These are phyloP conservation scores for Penicillium capsulatum DNA, from an alignment of 2,329 filamentous ascomycete species.

Conservation along the genomic window DNA sequence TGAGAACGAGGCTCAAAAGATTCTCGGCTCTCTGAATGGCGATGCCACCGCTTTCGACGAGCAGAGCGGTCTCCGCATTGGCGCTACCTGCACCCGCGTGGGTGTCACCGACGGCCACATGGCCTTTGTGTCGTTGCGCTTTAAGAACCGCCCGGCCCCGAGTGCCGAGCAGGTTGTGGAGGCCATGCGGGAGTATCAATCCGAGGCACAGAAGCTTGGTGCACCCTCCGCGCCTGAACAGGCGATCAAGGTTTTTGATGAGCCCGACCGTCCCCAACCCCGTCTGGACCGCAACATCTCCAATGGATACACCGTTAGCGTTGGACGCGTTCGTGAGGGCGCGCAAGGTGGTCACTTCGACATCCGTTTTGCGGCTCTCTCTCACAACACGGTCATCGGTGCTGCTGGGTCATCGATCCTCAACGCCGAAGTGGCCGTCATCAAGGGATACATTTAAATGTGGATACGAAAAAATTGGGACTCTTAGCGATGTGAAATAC, in stretches of 20 bases:
- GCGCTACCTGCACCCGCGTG: constrained; percentile 87
- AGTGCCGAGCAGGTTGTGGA: constrained; percentile 70
- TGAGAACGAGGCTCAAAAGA: constrained; percentile 91
- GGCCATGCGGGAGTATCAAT: constrained; percentile 74
- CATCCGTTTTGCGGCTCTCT: constrained; percentile 88
- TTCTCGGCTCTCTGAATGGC: constrained; percentile 70
- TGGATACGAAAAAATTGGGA: constrained; percentile 18
- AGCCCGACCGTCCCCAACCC: constrained; percentile 85
- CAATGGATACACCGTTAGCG: constrained; percentile 83
- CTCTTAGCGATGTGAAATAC: constrained; percentile 18
- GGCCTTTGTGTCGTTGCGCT: constrained; percentile 84
- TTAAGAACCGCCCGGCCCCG: constrained; percentile 70
- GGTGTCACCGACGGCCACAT: constrained; percentile 94
- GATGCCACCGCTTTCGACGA: constrained; percentile 71
- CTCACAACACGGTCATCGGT: constrained; percentile 88
- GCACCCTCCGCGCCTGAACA: constrained; percentile 80
- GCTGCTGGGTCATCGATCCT: constrained; percentile 94
- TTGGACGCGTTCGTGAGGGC: constrained; percentile 81
- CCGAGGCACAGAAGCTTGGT: constrained; percentile 75
- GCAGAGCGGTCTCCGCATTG: constrained; percentile 69
- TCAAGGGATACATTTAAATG: constrained; percentile 73
- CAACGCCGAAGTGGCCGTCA: constrained; percentile 85
- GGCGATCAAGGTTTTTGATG: constrained; percentile 84
- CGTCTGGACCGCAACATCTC: constrained; percentile 81
- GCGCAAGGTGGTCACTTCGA: constrained; percentile 80